Percentiles rank a stretch among this genome's conserved stretches.
Evolutionary conservation across 176 grass and related monocot species (phyloP).

Genomic region (Zoysia pacifica): DNA sequence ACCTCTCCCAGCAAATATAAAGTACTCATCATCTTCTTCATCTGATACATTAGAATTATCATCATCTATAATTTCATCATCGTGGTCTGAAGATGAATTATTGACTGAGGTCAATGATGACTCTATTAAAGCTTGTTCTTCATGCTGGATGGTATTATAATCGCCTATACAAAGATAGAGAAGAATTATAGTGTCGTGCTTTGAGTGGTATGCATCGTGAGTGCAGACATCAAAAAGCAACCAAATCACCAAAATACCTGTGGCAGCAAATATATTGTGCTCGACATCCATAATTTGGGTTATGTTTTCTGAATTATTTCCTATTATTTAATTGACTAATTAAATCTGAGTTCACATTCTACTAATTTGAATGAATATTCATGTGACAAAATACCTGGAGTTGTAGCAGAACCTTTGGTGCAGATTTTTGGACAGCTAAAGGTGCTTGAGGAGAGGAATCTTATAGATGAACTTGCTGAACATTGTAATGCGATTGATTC

Average conservation of each 20-base stretch:
- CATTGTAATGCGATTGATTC: background rate
- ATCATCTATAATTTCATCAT: background rate
- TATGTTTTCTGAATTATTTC: no score
- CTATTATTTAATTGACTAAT: background rate
- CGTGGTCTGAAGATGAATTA: background rate
- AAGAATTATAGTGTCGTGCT: no score
- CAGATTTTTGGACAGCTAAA: no score
- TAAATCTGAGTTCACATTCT: background rate
- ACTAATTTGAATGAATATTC: background rate
- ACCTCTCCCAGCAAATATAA: background rate
- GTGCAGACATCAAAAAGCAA: no score
- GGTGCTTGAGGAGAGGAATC: no score
- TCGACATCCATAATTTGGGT: no score
- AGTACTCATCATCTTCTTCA: constrained; percentile 1
- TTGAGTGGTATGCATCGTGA: no score
- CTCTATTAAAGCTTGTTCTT: background rate
- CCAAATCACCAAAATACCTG: no score
- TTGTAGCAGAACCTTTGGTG: background rate
- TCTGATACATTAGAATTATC: background rate
- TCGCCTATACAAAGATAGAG: no score
- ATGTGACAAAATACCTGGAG: background rate
- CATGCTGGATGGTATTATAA: background rate
- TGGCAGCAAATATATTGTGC: no score
- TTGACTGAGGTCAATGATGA: no score
- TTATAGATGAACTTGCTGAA: background rate